Conservation (phyloP, 2,329 filamentous ascomycete genomes). For the Kalmusia sp. region DNA sequence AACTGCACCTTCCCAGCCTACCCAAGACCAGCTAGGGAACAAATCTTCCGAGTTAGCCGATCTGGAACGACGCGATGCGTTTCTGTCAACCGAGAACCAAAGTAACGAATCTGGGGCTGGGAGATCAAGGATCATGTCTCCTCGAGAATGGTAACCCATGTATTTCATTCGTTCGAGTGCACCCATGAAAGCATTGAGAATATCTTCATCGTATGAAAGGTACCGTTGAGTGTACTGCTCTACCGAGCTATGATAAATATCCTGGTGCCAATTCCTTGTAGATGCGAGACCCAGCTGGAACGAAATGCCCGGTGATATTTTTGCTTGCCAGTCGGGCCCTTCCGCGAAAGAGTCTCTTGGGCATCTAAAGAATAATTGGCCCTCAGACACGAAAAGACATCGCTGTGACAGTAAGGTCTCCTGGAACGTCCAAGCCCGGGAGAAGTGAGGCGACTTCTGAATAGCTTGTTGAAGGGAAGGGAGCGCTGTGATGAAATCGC, state of each 20-base stretch:
- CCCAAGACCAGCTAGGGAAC: too few relatives aligned
- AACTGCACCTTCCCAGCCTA: too few relatives aligned
- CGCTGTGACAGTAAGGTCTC: neutral
- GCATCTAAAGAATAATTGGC: neutral
- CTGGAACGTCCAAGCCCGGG: neutral
- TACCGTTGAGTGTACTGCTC: neutral
- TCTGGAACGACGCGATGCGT: too few relatives aligned
- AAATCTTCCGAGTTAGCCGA: too few relatives aligned
- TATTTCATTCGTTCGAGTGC: neutral
- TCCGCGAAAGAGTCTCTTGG: neutral
- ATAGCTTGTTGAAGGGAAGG: too few relatives aligned
- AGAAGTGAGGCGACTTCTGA: neutral
- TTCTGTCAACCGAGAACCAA: too few relatives aligned
- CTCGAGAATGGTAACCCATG: neutral
- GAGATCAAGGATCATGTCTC: neutral
- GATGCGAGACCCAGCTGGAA: too few relatives aligned
- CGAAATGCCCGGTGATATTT: too few relatives aligned
- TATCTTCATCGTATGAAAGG: conserved; percentile 1
- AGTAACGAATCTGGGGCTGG: too few relatives aligned
- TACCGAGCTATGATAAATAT: neutral
- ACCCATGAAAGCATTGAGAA: neutral
- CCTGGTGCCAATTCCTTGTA: too few relatives aligned
- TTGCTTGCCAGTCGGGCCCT: neutral
- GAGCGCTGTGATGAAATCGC: too few relatives aligned
- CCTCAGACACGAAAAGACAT: neutral